Evolutionary conservation across 2,329 filamentous ascomycete species (phyloP).

Genomic region (Chaetomium strumarium): DNA sequence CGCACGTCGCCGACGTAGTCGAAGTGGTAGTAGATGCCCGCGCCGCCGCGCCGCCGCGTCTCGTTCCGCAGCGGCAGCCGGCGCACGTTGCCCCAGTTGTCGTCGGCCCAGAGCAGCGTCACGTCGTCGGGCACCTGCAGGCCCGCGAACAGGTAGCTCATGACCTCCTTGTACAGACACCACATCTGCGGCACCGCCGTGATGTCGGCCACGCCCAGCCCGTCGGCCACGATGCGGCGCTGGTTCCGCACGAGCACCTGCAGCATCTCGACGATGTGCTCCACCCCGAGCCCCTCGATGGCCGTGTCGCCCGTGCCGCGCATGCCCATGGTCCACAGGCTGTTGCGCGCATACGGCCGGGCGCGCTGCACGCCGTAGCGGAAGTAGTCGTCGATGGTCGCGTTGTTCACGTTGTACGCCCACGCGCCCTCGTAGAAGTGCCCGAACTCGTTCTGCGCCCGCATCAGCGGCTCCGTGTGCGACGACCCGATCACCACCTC

Average conservation of each 20-base stretch:
- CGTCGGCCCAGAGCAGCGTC: constrained; percentile 63
- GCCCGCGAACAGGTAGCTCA: constrained; percentile 61
- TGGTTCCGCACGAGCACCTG: constrained; percentile 57
- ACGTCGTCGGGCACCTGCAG: constrained; percentile 59
- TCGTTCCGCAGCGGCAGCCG: constrained; percentile 56
- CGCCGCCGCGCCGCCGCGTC: constrained; percentile 52
- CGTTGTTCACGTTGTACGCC: constrained; percentile 65
- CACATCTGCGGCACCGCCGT: constrained; percentile 59
- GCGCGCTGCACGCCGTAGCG: constrained; percentile 59
- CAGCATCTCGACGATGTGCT: constrained; percentile 53
- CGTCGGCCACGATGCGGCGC: constrained; percentile 49
- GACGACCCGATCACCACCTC: constrained; percentile 67
- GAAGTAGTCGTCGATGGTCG: constrained; percentile 63
- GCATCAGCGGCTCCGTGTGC: constrained; percentile 67
- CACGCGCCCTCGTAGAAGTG: constrained; percentile 55
- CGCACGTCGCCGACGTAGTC: constrained; percentile 46
- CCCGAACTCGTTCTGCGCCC: constrained; percentile 51
- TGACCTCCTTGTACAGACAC: constrained; percentile 71
- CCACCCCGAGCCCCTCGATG: constrained; percentile 46
- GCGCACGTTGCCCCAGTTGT: constrained; percentile 63
- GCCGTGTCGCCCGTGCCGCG: constrained; percentile 63
- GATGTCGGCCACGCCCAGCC: constrained; percentile 46
- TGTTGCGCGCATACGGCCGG: constrained; percentile 58
- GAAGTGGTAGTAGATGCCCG: constrained; percentile 60
- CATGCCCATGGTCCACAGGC: constrained; percentile 64